These are phyloP conservation scores for Echeveria elegans DNA, from an alignment of 164 flowering plant genomes.

Conservation along the genomic window DNA sequence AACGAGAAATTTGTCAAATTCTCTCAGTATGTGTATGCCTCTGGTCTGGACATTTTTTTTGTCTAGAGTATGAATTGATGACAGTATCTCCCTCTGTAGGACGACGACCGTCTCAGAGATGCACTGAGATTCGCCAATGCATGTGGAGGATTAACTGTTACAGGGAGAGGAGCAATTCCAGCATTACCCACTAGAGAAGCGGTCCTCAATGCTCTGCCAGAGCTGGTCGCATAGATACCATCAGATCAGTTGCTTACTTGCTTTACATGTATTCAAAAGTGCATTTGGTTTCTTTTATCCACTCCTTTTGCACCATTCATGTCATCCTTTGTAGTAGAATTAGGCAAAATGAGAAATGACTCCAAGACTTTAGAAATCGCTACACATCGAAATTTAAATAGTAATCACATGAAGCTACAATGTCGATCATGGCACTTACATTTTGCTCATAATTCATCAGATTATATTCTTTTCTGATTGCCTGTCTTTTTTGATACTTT, in stretches of 20 bases:
- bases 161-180: conserved; percentile 91
- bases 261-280: not conserved
- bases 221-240: conserved; percentile 23
- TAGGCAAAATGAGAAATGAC: too few species aligned
- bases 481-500: too few species aligned
- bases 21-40: not conserved
- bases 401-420: too few species aligned
- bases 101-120: conserved; percentile 58
- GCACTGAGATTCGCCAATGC: conserved; percentile 79
- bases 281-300: not conserved
- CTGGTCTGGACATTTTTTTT: not conserved
- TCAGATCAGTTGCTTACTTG: not conserved
- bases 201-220: conserved; percentile 43
- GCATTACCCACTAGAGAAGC: conserved; percentile 69
- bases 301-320: too few species aligned
- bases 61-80: not conserved
- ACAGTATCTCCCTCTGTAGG: conserved; percentile 20
- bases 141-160: conserved; percentile 89
- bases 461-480: too few species aligned
- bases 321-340: too few species aligned
- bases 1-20: not conserved
- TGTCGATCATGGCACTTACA: too few species aligned
- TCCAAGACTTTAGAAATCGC: too few species aligned
- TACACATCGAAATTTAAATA: too few species aligned
- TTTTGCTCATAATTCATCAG: too few species aligned